Evolutionary conservation across 2,329 filamentous ascomycete species (phyloP), one percentile per base, ranked within the genome.

Genomic region (Fusarium nodosum): DNA sequence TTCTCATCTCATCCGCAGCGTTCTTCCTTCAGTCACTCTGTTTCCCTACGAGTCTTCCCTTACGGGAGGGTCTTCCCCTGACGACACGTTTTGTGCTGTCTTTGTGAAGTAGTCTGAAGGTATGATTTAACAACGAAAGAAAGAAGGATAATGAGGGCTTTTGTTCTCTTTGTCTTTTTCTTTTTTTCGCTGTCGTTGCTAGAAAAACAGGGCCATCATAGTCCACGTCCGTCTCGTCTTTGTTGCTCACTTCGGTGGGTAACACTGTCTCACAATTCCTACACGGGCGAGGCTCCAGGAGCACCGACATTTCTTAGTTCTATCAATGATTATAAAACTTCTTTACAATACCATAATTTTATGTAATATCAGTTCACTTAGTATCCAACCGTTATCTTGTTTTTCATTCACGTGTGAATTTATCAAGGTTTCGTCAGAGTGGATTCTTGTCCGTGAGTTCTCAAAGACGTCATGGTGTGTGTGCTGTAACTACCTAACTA

Each of bases 121-220:
- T 53, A 18, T 54, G 54, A 65, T 64, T 72, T 48, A 52, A 59
- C 54, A 34, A 53, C 56, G 41, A 34, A 56, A 24, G n/a, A 16
- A 33, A 47, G 20, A 13, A 33, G n/a, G 12, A 31, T 13, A 15
- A 11, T 16, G 60, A 57, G 47, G 65, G 41, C 33, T 63, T 52
- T 47, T 42, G 64, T 46, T 24, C 20, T 51, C 12, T 15, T 46
- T 46, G 10, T 41, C 46, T 10, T 52, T 26, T 50, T 20, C 36
- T 47, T 73, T 48, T 36, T 24, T 38, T n/a, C 12, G 56, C 65
- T 59, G 60, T 58, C 72, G 77, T 77, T 85, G 83, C 83, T 72
- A 85, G 79, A 85, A 73, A 55, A 71, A 77, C 73, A 78, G 83
- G 83, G 80, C 83, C 83, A 83, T 85, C 83, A 85, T 85, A 85